Conservation (phyloP, 148 eudicot species). For the Talinum fruticosum region DNA sequence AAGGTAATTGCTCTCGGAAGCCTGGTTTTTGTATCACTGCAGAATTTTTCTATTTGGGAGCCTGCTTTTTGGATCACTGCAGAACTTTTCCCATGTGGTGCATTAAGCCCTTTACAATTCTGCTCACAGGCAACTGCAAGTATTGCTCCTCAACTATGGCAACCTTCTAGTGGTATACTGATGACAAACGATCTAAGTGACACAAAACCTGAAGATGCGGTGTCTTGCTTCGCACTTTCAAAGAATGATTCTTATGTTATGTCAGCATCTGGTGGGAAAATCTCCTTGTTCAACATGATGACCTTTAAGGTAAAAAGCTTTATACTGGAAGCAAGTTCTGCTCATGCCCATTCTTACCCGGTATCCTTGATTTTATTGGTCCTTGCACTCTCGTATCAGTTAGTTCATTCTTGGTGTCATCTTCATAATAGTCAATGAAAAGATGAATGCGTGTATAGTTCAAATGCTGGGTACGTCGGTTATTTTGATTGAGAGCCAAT, state of each 20-base stretch:
- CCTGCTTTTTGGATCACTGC: neutral
- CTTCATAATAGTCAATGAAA: neutral
- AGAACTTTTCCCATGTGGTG: neutral
- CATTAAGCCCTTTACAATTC: constrained; percentile 16
- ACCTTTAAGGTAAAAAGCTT: constrained; percentile 57
- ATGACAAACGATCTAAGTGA: constrained; percentile 81
- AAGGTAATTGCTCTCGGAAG: constrained; percentile 44
- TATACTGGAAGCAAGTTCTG: neutral
- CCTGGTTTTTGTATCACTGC: neutral
- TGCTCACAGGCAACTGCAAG: constrained; percentile 66
- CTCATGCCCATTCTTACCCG: neutral
- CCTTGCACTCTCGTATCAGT: neutral
- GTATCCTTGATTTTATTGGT: neutral
- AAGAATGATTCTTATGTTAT: constrained; percentile 88
- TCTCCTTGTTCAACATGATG: constrained; percentile 85
- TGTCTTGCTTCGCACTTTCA: constrained; percentile 84
- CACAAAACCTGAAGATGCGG: constrained; percentile 70
- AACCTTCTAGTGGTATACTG: constrained; percentile 74
- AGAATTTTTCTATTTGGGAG: neutral
- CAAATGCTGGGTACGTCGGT: neutral
- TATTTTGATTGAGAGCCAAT: neutral
- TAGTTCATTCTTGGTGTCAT: neutral
- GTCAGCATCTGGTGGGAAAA: constrained; percentile 92
- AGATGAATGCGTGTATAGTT: neutral
- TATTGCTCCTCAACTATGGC: constrained; percentile 70